Evolutionary conservation across 164 flowering plant species (phyloP), one percentile per base, ranked within the genome.

Genomic region (Warburgia ugandensis): DNA sequence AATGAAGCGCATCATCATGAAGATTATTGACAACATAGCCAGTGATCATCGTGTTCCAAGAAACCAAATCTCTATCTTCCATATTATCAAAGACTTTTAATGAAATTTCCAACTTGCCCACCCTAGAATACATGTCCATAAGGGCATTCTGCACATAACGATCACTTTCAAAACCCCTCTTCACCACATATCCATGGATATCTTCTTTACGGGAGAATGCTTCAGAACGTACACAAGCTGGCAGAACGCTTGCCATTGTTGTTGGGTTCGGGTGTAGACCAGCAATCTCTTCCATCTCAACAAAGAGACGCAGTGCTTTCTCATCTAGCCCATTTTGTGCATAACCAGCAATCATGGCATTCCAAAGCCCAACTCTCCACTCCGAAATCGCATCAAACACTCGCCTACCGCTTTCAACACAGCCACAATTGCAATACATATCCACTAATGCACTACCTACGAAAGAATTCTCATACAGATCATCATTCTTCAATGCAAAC

Each of bases 31-130:
- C 50, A 44, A 76, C 81, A 60, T 66, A 85, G 20, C 81, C 87
- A 3, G 85, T 84, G 48, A 86, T 78, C 79, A 81, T 77, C 29
- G 96, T 83, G 66, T 86, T 86, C 89, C 89, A 86, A 4, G 89
- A 76, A 16, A 86, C 86, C 22, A 68, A 43, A 65, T 86, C 96
- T 65, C 60, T 70, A 29, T 30, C 58, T 45, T 66, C 75, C 86
- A 83, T 80, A 27, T 47, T 50, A 20, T 69, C 63, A 63, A 88
- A 88, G 21, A 88, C 73, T 46, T 44, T 57, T 50, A 51, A 50
- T 20, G 96, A 71, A 44, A 58, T 57, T 13, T 73, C 73, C 29
- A 76, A 41, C 71, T 72, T 77, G 20, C 81, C 91, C 49, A 72
- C 49, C 67, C 86, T 77, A 46, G 80, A 62, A 54, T 86, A 84